Base-by-base conservation (phyloP, 1,284 basidiomycete species). In the Nidula niveotomentosa region DNA sequence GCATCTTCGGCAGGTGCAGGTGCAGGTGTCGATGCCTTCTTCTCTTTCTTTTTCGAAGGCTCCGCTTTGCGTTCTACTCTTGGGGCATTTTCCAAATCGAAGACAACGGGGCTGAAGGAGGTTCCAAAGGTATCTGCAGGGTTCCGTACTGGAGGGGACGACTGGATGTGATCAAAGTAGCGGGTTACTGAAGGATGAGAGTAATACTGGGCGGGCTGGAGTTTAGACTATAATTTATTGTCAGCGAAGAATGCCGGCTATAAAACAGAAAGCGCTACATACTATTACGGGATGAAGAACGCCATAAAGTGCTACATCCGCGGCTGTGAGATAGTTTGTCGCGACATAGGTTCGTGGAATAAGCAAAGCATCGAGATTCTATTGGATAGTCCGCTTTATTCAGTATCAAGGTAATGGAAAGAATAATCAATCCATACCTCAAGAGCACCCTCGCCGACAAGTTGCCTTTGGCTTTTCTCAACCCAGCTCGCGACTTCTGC, bases 161-260 rank as follows among this genome's bases (percentile, higher is more conserved):
- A 80, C 76, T 98, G 95, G 57, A 98, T 84, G 70, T 96, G 92
- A 69, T 95, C 90, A 68, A 97, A 96, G 80, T 96, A 96, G 52
- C 96, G 91, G 47, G 91, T 91, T 48, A 98, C 72, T 30, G 92
- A 83, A 6, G 95, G 93, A 55, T 85, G 81, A 33, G 85, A 74
- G 67, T 89, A 88, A 74, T 91, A 88, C 69, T 90, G 83, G 18
- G 80, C 62, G 0, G 88, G 76, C 59, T 83, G 80, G 30, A 88
- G 71, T 67, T 85, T 83, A 6, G 86, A 83, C 91, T 93, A 64
- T 93, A 64, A 3, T 33, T 17, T n/a, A 17, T 44, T 49, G 41
- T 53, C 58, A 49, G 48, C 9, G 5, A 8, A 41, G 41, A 30
- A 44, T 34, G 48, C 10, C 3, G 23, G 23, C 23, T 34, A 13